Evolutionary conservation across 768 basidiomycete species (phyloP).

Genomic region (Lepiota brunneoincarnata): DNA sequence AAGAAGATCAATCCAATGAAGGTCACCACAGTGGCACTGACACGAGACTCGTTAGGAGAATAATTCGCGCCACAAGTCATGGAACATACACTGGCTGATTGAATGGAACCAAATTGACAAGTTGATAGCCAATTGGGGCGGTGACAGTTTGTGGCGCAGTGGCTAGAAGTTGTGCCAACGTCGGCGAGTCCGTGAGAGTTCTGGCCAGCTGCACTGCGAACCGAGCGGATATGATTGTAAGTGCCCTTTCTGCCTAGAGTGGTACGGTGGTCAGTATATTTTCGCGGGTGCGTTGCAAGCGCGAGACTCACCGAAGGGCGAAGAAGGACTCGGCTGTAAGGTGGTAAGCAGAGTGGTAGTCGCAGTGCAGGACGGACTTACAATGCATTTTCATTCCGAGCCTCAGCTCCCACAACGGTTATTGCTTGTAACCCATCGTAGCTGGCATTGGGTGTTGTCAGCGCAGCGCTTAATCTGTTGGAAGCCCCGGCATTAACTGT

Average conservation of each 20-base stretch:
- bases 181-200: constrained; percentile 25
- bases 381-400: constrained; percentile 32
- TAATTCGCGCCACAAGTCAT: neutral
- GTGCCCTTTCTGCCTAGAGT: constrained; percentile 30
- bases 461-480: constrained; percentile 30
- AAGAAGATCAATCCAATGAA: constrained; percentile 56
- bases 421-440: constrained; percentile 51
- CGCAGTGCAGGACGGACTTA: constrained; percentile 27
- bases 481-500: constrained; percentile 43
- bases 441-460: constrained; percentile 35
- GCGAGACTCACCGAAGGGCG: constrained; percentile 24
- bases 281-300: neutral
- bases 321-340: constrained; percentile 31
- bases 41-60: neutral
- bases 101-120: constrained; percentile 55
- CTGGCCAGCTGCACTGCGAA: constrained; percentile 30
- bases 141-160: constrained; percentile 49
- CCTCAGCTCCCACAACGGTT: constrained; percentile 39
- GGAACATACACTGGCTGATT: constrained; percentile 51
- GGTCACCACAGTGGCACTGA: constrained; percentile 49
- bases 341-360: neutral
- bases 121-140: constrained; percentile 44
- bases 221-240: constrained; percentile 30
- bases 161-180: constrained; percentile 33
- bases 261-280: neutral